These are phyloP conservation scores for Phytophthora gonapodyides DNA, from an alignment of 352 stramenopile species.

Conservation along the genomic window DNA sequence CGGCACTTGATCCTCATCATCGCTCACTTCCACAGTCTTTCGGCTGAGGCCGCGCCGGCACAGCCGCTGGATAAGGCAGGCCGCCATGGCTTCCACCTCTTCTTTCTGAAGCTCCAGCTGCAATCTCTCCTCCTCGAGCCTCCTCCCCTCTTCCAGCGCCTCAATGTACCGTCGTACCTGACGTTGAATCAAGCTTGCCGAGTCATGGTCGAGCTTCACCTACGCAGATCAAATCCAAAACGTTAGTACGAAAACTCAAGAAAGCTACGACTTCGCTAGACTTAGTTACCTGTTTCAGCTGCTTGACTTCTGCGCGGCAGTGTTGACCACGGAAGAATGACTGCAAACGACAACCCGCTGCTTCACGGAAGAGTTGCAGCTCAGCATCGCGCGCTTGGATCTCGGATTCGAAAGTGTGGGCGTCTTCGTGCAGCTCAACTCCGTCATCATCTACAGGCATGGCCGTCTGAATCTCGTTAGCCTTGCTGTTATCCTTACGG, in stretches of 20 bases:
- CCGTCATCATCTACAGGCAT: constrained; percentile 1
- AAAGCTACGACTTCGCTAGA: not conserved
- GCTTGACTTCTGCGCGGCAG: constrained; percentile 30
- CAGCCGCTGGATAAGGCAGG: constrained; percentile 44
- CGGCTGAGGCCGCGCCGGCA: constrained; percentile 28
- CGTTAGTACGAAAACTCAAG: not conserved
- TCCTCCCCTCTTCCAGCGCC: not conserved
- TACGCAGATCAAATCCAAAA: constrained; percentile 1
- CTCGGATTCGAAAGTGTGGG: constrained; percentile 29
- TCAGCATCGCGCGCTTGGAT: constrained; percentile 22
- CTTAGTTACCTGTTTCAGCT: constrained; percentile 32
- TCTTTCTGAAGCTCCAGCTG: constrained; percentile 34
- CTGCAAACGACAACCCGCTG: constrained; percentile 40
- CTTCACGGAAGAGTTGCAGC: constrained; percentile 25
- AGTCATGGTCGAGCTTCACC: constrained; percentile 27
- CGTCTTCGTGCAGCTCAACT: constrained; percentile 32
- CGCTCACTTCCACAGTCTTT: not conserved
- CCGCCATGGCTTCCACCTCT: constrained; percentile 51
- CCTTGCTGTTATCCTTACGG: constrained; percentile 12
- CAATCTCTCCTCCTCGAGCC: constrained; percentile 18
- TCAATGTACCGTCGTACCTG: constrained; percentile 30
- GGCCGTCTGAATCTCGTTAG: constrained; percentile 2
- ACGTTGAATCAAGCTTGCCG: constrained; percentile 31
- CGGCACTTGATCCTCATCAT: not conserved
- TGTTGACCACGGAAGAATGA: constrained; percentile 36